Evolutionary conservation across 2,329 filamentous ascomycete genomes (phyloP), one percentile per base, ranked within the genome.

Genomic region (Xylaria hypoxylon): DNA sequence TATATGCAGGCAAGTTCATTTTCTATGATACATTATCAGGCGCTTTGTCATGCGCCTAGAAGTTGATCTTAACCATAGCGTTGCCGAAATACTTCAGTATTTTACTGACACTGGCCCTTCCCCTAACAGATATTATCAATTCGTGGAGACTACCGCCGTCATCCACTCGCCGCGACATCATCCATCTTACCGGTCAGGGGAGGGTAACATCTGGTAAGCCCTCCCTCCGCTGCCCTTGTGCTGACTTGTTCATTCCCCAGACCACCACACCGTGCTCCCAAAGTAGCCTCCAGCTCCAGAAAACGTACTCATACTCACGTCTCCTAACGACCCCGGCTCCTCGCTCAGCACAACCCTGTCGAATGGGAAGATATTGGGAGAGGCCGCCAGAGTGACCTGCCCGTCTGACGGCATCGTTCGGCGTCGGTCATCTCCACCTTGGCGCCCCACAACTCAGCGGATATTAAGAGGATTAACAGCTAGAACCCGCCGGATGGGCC

Each of bases 381-480:
- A 35, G 24, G 2, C 28, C 48, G 59, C 51, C 19, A 26, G 59
- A 55, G 59, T 26, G 50, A 26, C 19, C 42, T 10, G 6, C 28
- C 42, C 24, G 45, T 62, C 19, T 40, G 42, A 26, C 50, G 50
- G 40, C 59, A 55, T 48, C 26, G 33, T 40, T 48, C 19, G 50
- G 40, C 17, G 7, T 48, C 15, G 38, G 28, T 38, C 17, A 28
- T 19, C 40, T 47, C 50, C 51, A 35, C 26, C 11, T 15, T 15
- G 40, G 59, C 7, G 50, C 59, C 40, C 40, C 59, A 47, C 8
- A 47, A 62, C 50, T 61, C 50, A 28, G 48, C 50, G 31, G 40
- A 62, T 62, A 53, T 26, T 55, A 56, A 62, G 50, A 62, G 59
- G 50, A 62, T 55, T 62, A 62, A 62, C 40, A 62, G 59, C 28